phyloP scores from a whole-genome alignment of 768 basidiomycete genomes.

The Mycena capillaripes region DNA sequence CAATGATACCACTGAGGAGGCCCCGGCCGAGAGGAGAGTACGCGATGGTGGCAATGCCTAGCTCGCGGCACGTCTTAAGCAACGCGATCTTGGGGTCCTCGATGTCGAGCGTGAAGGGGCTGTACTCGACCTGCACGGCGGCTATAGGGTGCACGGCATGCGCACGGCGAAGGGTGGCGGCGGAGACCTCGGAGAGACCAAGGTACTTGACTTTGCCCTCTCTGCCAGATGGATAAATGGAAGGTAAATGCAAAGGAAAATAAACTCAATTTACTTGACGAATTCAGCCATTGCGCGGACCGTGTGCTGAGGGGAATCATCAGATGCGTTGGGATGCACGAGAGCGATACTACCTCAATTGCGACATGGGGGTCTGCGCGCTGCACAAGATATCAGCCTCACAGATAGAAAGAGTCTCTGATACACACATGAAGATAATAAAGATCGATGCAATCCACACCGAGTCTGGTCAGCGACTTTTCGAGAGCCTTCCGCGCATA shows the following conservation, averaged over 20 bases:
- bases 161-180: constrained; percentile 62
- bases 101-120: constrained; percentile 62
- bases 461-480: constrained; percentile 56
- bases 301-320: constrained; percentile 45
- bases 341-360: constrained; percentile 59
- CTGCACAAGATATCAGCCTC: constrained; percentile 4
- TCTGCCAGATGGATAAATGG: constrained; percentile 34
- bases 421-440: constrained; percentile 59
- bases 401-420: not conserved
- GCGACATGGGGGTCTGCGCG: constrained; percentile 59
- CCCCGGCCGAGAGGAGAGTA: constrained; percentile 69
- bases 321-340: not conserved
- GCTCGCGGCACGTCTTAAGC: constrained; percentile 59
- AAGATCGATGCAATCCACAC: constrained; percentile 59
- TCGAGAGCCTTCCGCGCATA: constrained; percentile 55
- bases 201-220: constrained; percentile 63
- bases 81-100: constrained; percentile 59
- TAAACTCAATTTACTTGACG: constrained; percentile 55
- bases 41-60: constrained; percentile 63
- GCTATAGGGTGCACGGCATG: constrained; percentile 64
- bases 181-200: constrained; percentile 67
- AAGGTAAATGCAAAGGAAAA: not conserved
- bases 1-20: constrained; percentile 61
- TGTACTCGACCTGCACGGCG: constrained; percentile 66
- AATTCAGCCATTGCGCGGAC: constrained; percentile 66